Conservation (phyloP, 164 flowering plant species). For the Nymphaea thermarum region DNA sequence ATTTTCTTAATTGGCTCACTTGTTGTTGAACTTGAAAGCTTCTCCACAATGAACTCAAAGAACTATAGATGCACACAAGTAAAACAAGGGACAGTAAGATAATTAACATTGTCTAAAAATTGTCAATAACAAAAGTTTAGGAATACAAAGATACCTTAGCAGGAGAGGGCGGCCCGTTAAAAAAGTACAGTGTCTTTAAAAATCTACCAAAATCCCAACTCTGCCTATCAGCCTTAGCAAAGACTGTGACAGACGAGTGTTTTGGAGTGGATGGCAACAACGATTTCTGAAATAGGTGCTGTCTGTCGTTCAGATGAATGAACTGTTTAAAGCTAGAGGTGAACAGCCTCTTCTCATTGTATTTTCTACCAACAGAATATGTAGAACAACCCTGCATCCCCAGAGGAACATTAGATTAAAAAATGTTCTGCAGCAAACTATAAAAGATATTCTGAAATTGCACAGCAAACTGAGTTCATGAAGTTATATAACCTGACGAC, state of each 20-base stretch:
- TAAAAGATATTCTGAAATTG: no score
- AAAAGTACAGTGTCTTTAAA: constrained; percentile 66
- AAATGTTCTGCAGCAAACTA: no score
- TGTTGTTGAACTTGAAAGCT: constrained; percentile 44
- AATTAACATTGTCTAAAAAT: not conserved
- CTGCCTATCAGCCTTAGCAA: constrained; percentile 42
- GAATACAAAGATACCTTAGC: constrained; percentile 47
- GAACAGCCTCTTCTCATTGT: constrained; percentile 15
- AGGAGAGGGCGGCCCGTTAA: constrained; percentile 89
- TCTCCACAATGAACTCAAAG: constrained; percentile 51
- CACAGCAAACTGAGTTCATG: no score
- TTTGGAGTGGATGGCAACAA: constrained; percentile 13
- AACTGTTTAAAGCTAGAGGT: constrained; percentile 39
- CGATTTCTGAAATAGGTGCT: constrained; percentile 8
- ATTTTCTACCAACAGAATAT: constrained; percentile 19
- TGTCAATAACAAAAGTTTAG: not conserved
- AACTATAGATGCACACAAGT: constrained; percentile 37
- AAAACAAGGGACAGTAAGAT: constrained; percentile 9
- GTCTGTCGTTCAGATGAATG: constrained; percentile 39
- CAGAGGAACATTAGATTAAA: no score
- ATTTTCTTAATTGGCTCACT: constrained; percentile 37
- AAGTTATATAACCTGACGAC: no score
- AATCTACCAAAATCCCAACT: constrained; percentile 93
- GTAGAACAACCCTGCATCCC: constrained; percentile 32
- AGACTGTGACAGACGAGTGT: constrained; percentile 20